Percentiles rank a stretch among this genome's conserved stretches.
These are phyloP conservation scores for Plantago major DNA, from an alignment of 257 asterid species.

Conservation along the genomic window DNA sequence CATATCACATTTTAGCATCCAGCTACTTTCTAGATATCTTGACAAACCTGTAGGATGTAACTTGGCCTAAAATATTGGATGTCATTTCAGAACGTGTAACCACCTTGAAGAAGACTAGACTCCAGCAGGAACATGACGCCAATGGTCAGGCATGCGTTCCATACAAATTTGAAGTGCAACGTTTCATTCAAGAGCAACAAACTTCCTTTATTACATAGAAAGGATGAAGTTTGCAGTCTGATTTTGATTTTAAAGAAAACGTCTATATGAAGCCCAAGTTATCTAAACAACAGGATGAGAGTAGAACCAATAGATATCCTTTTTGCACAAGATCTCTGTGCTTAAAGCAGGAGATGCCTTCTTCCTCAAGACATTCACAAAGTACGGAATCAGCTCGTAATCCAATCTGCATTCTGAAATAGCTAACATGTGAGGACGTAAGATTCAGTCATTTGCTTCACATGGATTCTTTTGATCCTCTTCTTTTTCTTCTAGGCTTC, in stretches of 20 bases:
- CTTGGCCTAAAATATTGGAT: too few species aligned
- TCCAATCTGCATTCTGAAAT: neutral
- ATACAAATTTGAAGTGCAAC: too few species aligned
- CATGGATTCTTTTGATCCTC: constrained; percentile 15
- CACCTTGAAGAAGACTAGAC: too few species aligned
- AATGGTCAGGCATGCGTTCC: too few species aligned
- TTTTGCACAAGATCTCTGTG: neutral
- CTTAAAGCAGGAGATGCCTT: neutral
- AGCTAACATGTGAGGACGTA: neutral
- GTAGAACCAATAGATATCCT: neutral
- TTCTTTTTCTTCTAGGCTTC: constrained; percentile 16
- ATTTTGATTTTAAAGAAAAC: neutral
- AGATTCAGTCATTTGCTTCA: constrained; percentile 4
- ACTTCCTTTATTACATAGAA: too few species aligned
- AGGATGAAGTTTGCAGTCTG: too few species aligned
- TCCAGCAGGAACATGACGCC: too few species aligned
- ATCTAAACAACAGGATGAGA: neutral
- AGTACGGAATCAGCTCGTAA: neutral
- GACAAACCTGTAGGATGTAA: too few species aligned
- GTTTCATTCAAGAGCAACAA: too few species aligned
- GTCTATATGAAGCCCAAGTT: neutral
- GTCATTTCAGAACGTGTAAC: too few species aligned
- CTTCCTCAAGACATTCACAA: neutral
- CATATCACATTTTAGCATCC: too few species aligned
- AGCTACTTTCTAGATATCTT: too few species aligned